Evolutionary conservation across 1,284 basidiomycete genomes (phyloP).

Genomic region (Pseudozyma pruni): DNA sequence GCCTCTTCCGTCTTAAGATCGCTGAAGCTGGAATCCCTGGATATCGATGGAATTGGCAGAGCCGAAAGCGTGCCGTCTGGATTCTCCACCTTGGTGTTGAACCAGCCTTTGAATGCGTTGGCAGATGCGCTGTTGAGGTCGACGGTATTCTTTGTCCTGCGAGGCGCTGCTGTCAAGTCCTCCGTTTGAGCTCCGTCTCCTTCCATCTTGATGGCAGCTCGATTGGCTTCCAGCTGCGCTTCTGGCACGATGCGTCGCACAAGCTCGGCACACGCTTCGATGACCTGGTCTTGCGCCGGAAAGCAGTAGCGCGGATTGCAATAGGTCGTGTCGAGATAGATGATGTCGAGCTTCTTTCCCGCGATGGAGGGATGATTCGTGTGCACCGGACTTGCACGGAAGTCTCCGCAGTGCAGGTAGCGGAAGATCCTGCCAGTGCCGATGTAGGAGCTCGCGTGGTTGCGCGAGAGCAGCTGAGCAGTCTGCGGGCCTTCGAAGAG

Average conservation of each 20-base stretch:
- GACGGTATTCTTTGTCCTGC: slow-evolving; percentile 47
- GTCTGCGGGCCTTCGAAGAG: slow-evolving; percentile 93
- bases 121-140: slow-evolving; percentile 39
- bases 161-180: slow-evolving; percentile 62
- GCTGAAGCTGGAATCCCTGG: background rate
- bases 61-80: slow-evolving; percentile 15
- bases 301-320: slow-evolving; percentile 94
- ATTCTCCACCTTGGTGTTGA: slow-evolving; percentile 34
- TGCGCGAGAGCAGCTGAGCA: slow-evolving; percentile 73
- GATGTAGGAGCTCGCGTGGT: slow-evolving; percentile 38
- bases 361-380: slow-evolving; percentile 52
- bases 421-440: slow-evolving; percentile 74
- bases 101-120: slow-evolving; percentile 56
- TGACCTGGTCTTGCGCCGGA: slow-evolving; percentile 90
- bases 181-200: slow-evolving; percentile 64
- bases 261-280: slow-evolving; percentile 88
- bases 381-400: slow-evolving; percentile 67
- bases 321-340: slow-evolving; percentile 97
- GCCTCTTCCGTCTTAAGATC: slow-evolving; percentile 68
- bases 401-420: slow-evolving; percentile 94
- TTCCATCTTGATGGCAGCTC: slow-evolving; percentile 23
- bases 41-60: slow-evolving; percentile 2
- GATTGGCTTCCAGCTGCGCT: slow-evolving; percentile 18
- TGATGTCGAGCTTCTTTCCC: slow-evolving; percentile 76
- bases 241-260: slow-evolving; percentile 70